A percentile compares a stretch with the other conserved stretches of the same genome.
phyloP scores from a whole-genome alignment of 2,329 filamentous ascomycete species.

The Chrysoporthe cubensis region DNA sequence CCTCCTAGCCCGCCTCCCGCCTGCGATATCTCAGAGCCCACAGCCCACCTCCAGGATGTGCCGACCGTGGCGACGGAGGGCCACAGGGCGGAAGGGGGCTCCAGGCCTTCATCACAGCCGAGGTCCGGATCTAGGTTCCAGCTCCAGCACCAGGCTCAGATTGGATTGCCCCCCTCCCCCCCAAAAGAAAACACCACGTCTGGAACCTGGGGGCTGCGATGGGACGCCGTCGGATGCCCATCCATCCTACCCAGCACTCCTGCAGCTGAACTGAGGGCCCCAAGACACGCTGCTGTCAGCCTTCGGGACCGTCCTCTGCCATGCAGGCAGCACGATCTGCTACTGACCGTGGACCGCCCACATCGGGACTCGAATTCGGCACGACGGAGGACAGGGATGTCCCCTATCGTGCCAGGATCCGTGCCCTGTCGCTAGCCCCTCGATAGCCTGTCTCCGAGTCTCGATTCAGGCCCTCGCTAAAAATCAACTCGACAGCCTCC shows the following conservation, averaged over 20 bases:
- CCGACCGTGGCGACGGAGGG: not conserved
- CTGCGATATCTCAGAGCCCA: no score
- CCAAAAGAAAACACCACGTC: not conserved
- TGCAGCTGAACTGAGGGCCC: not conserved
- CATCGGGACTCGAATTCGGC: not conserved
- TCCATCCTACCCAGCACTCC: not conserved
- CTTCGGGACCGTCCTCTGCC: not conserved
- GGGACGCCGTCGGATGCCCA: not conserved
- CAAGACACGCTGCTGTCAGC: conserved; percentile 13
- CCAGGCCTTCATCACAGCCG: not conserved
- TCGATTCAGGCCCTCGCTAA: not conserved
- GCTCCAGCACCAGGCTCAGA: not conserved
- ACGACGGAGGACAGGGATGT: not conserved
- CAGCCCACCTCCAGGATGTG: not conserved
- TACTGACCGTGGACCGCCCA: no score
- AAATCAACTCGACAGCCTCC: no score
- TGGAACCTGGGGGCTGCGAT: not conserved
- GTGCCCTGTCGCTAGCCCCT: not conserved
- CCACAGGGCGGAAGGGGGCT: not conserved
- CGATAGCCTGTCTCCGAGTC: not conserved
- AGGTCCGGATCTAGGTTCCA: not conserved
- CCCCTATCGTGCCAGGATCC: not conserved
- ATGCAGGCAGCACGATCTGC: no score
- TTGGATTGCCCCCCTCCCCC: not conserved
- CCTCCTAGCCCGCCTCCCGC: not conserved